Evolutionary conservation across 345 rosid species (phyloP).

Genomic region (Diplotaxis tenuifolia): DNA sequence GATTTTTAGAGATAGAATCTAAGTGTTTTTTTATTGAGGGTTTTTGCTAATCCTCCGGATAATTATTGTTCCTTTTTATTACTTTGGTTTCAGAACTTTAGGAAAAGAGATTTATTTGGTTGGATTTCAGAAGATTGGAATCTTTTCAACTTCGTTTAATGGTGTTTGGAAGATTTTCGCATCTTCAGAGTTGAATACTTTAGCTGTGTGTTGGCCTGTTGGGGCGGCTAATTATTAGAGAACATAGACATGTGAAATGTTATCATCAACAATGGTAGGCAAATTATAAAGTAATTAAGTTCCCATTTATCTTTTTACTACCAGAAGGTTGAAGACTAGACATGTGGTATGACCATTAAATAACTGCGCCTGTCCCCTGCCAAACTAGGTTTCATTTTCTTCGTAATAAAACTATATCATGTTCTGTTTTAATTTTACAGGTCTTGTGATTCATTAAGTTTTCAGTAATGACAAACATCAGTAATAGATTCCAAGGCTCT

Average conservation of each 20-base stretch:
- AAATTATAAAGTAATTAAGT: neutral
- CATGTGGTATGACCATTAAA: conserved; percentile 18
- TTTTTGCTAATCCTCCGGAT: neutral
- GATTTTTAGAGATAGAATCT: conserved; percentile 33
- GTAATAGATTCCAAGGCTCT: neutral
- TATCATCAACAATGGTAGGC: conserved; percentile 3
- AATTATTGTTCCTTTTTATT: neutral
- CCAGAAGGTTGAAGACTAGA: conserved; percentile 7
- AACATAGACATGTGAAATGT: conserved; percentile 29
- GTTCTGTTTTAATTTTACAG: conserved; percentile 14
- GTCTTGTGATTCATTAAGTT: conserved; percentile 15
- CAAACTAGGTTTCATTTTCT: conserved; percentile 26
- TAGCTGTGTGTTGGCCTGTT: neutral
- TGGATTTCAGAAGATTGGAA: conserved; percentile 28
- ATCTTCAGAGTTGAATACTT: neutral
- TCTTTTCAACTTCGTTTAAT: conserved; percentile 20
- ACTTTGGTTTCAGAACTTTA: conserved; percentile 8
- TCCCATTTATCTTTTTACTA: neutral
- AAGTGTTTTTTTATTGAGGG: conserved; percentile 4
- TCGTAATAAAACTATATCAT: conserved; percentile 19
- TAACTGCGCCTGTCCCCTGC: conserved; percentile 21
- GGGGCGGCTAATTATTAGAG: neutral
- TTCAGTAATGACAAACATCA: conserved; percentile 13
- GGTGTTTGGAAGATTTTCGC: neutral
- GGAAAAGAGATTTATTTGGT: neutral